These are phyloP conservation scores for Luzula sylvatica DNA, from an alignment of 176 grass and related monocot species.

Conservation along the genomic window DNA sequence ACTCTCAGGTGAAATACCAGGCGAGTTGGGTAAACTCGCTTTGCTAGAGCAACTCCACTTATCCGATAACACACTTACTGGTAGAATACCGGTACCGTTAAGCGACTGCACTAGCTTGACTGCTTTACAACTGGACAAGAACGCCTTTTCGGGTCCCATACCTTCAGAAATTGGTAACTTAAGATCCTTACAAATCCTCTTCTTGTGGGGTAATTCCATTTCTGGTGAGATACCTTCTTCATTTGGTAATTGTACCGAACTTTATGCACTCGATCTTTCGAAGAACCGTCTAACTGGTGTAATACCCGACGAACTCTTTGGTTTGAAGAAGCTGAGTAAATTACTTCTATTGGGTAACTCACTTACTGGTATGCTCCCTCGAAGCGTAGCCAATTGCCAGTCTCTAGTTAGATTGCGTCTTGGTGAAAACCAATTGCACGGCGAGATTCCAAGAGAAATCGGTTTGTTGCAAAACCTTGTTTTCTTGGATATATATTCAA, in stretches of 20 bases:
- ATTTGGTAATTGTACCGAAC: constrained; percentile 60
- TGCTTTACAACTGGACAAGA: constrained; percentile 68
- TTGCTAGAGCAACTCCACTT: constrained; percentile 73
- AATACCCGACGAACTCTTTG: constrained; percentile 76
- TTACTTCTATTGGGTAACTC: constrained; percentile 68
- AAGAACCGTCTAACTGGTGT: constrained; percentile 50
- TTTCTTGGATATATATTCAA: constrained; percentile 79
- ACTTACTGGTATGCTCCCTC: constrained; percentile 47
- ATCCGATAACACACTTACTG: constrained; percentile 67
- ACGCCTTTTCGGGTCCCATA: constrained; percentile 42
- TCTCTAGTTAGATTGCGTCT: constrained; percentile 77
- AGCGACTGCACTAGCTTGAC: constrained; percentile 79
- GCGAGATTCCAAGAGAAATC: constrained; percentile 60
- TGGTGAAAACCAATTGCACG: constrained; percentile 66
- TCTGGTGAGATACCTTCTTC: constrained; percentile 43
- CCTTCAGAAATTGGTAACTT: constrained; percentile 48
- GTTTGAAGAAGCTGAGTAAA: constrained; percentile 81
- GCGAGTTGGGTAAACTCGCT: constrained; percentile 39
- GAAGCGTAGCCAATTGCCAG: constrained; percentile 52
- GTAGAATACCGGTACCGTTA: constrained; percentile 40
- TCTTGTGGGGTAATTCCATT: constrained; percentile 75
- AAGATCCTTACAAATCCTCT: constrained; percentile 55
- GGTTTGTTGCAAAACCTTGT: constrained; percentile 85
- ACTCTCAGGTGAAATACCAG: constrained; percentile 51
- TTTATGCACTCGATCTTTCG: constrained; percentile 75